A percentile compares a stretch with the other conserved stretches of the same genome.
Conservation (phyloP, 129 eudicot species). For the Ambrosia trifida region DNA sequence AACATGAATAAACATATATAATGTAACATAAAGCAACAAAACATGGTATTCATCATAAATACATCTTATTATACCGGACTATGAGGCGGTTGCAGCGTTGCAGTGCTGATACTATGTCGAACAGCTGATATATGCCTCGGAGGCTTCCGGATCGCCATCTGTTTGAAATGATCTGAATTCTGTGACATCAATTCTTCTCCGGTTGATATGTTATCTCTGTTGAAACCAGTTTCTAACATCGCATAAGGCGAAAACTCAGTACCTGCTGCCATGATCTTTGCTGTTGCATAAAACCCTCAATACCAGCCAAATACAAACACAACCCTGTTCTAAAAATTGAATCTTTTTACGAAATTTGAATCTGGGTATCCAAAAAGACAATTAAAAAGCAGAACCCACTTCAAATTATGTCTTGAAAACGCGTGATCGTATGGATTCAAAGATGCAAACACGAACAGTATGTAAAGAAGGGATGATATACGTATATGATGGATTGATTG, state of each 20-base stretch:
- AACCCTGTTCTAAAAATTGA: constrained; percentile 7
- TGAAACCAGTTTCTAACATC: constrained; percentile 45
- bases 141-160: constrained; percentile 50
- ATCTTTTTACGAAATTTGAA: neutral
- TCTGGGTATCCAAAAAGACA: neutral
- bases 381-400: constrained; percentile 11
- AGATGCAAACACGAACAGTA: constrained; percentile 5
- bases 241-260: constrained; percentile 58
- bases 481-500: constrained; percentile 6
- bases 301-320: constrained; percentile 4
- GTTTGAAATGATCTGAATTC: constrained; percentile 53
- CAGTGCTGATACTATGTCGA: constrained; percentile 58
- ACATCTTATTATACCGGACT: constrained; percentile 45
- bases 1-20: neutral
- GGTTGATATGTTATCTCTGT: constrained; percentile 38
- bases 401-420: constrained; percentile 13
- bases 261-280: constrained; percentile 67
- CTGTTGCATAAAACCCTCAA: constrained; percentile 36
- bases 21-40: constrained; percentile 8
- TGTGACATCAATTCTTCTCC: constrained; percentile 49
- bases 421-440: constrained; percentile 7
- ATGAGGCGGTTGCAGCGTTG: constrained; percentile 34
- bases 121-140: constrained; percentile 64
- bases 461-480: constrained; percentile 22
- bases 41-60: constrained; percentile 2